Base-by-base conservation (phyloP, 371 early-diverging fungal species). In the Globomyces sp. region DNA sequence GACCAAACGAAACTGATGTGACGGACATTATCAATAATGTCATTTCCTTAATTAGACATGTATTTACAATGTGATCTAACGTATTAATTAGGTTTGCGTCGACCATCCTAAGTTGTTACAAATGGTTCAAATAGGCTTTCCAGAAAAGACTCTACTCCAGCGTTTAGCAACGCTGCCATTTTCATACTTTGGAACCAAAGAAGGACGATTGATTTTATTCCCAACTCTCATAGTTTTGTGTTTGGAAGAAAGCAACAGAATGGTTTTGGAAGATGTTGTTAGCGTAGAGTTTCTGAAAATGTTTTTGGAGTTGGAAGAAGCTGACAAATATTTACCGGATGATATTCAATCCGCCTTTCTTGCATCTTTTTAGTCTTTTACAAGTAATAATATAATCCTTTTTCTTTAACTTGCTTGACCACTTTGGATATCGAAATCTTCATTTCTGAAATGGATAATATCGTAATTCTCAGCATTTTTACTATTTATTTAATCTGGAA, bases 171-270 rank as follows among this genome's bases (percentile, higher is more conserved):
- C 39, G 4, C 41, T 60, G 8, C 60, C 60, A 41, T 60, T 60
- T 37, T 39, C 39, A 47, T 60, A 60, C 49, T 60, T 60, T 13
- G 44, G 44, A 8, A 47, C 60, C 2, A 4, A 4, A 5, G n/a
- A 49, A 5, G 60, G 60, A 40, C 34, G 60, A 34, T 34, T 36
- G 39, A 9, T 60, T 8, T 13, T 60, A 5, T 60, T 60, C 37
- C 60, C 60, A 24, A 39, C 41, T 6, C 45, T 60, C 8, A 9
- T 60, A 5, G 3, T 41, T 8, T 44, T 60, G 4, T 4, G 43
- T 8, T 44, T 60, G 13, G 60, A 60, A 37, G 60, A 46, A 60
- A 60, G 44, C 45, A 60, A 60, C 41, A 40, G 60, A 9, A 43
- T 34, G 13, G 13, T 60, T 5, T 42, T 60, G 8, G 41, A 60